Evolutionary conservation across 1,139 yeast species (phyloP).

Genomic region (Blastobotrys illinoisensis): DNA sequence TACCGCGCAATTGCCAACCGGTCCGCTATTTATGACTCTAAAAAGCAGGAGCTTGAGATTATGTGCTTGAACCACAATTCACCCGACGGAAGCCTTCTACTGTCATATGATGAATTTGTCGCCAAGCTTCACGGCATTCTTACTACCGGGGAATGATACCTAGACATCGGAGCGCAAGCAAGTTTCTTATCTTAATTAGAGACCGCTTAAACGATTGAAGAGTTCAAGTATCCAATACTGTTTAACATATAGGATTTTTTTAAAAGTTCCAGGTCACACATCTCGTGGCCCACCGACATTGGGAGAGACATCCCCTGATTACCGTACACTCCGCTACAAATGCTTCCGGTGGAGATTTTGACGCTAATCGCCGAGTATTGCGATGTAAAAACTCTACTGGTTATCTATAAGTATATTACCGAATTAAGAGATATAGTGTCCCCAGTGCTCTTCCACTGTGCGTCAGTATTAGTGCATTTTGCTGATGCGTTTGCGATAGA

Average conservation of each 20-base stretch:
- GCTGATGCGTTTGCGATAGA: background rate
- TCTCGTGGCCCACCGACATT: background rate
- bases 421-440: background rate
- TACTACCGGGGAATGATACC: background rate
- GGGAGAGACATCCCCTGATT: background rate
- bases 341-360: background rate
- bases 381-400: background rate
- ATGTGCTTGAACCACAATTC: background rate
- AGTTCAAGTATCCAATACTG: background rate
- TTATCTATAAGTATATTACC: background rate
- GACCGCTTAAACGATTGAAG: no score
- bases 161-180: no score
- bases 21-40: background rate
- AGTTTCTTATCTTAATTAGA: no score
- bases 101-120: background rate
- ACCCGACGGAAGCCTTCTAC: background rate
- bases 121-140: background rate
- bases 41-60: background rate
- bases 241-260: no score
- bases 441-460: background rate
- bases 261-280: no score
- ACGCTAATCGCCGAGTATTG: background rate
- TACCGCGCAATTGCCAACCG: constrained; percentile 2
- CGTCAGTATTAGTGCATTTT: background rate
- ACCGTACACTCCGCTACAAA: no score